Base-by-base conservation (phyloP, 2,329 filamentous ascomycete species). In the Sordariomycetes sp. region DNA sequence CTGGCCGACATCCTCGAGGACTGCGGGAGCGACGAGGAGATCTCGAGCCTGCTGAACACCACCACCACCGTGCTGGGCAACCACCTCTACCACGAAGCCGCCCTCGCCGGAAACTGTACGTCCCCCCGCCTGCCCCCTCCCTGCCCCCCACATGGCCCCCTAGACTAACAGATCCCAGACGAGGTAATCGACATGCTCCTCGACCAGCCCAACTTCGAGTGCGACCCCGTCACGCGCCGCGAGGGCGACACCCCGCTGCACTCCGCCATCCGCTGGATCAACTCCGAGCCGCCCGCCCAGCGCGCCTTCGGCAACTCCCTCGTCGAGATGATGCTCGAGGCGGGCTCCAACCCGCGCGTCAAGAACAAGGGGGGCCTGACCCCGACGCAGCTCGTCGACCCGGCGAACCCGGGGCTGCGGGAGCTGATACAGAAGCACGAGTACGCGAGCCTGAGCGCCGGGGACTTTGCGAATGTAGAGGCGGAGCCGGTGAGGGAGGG, bases 11-110 rank as follows among this genome's bases (percentile, higher is more conserved):
- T 92, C 59, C 79, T 97, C 64, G 74, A 80, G 50, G 74, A 76
- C 63, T 75, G 82, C 67, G 81, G 81, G 63, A 73, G 75, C 60
- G 83, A 86, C 58, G 79, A 83, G 60, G 79, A 88, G 66, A 83
- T 90, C 61, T 85, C 91, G 37, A 71, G 81, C 55, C 85, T 96
- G 64, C 84, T 99, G 70, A 99, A 99, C 77, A 81, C 83, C 54
- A 89, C 92, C 55, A 88, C 83, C 53, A 91, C 94, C 66, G 85
- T 91, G 12, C 79, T 97, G 74, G 94, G 94, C 56, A 92, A 93
- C 73, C 84, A 93, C 69, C 84, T 92, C 35, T 85, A 97, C 70
- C 94, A 97, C 73, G 84, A 97, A 65, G 94, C 92, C 55, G 93
- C 93, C 35, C 79, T 83, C 34, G 86, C 85, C 63, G 94, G 94